A percentile compares a stretch with the other conserved stretches of the same genome.
Conservation (phyloP, 345 rosid species). For the Gynandropsis gynandra region DNA sequence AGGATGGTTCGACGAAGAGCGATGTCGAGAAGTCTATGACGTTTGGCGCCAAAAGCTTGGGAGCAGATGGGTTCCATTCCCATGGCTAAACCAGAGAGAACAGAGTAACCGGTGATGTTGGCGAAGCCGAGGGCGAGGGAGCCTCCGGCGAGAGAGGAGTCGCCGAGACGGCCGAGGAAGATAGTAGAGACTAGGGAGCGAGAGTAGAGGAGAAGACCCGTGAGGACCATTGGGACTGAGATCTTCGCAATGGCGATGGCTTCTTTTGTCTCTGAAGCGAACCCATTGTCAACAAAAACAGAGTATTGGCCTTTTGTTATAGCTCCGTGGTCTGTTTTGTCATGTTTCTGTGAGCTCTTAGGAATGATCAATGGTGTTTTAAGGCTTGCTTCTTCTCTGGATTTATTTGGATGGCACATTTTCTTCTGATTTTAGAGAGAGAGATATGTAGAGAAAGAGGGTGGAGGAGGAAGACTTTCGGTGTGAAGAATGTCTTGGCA, state of each 20-base stretch:
- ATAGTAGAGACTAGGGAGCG: slow-evolving; percentile 83
- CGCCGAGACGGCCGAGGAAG: slow-evolving; percentile 70
- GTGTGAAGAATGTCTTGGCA: slow-evolving; percentile 28
- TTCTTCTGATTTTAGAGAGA: slow-evolving; percentile 6
- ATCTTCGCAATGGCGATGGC: slow-evolving; percentile 42
- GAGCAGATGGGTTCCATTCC: slow-evolving; percentile 93
- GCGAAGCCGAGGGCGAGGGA: slow-evolving; percentile 81
- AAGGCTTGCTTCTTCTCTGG: slow-evolving; percentile 14
- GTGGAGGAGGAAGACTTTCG: neutral
- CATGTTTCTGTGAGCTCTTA: too few relatives aligned
- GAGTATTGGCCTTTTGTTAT: too few relatives aligned
- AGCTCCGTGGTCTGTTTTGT: too few relatives aligned
- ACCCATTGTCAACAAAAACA: too few relatives aligned
- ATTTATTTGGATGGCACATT: slow-evolving; percentile 20
- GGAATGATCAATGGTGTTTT: slow-evolving; percentile 17
- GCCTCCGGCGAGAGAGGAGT: slow-evolving; percentile 69
- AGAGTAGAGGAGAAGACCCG: slow-evolving; percentile 65
- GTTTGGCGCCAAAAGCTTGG: slow-evolving; percentile 78
- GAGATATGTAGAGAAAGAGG: slow-evolving; percentile 7
- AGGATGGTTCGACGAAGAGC: slow-evolving; percentile 63
- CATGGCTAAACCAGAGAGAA: slow-evolving; percentile 80
- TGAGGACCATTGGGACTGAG: slow-evolving; percentile 63
- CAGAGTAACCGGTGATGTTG: too few relatives aligned
- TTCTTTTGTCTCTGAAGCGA: too few relatives aligned
- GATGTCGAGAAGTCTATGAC: slow-evolving; percentile 43